These are phyloP conservation scores for Suhomyces chickasaworum DNA, from an alignment of 1,139 yeast species.

Conservation along the genomic window DNA sequence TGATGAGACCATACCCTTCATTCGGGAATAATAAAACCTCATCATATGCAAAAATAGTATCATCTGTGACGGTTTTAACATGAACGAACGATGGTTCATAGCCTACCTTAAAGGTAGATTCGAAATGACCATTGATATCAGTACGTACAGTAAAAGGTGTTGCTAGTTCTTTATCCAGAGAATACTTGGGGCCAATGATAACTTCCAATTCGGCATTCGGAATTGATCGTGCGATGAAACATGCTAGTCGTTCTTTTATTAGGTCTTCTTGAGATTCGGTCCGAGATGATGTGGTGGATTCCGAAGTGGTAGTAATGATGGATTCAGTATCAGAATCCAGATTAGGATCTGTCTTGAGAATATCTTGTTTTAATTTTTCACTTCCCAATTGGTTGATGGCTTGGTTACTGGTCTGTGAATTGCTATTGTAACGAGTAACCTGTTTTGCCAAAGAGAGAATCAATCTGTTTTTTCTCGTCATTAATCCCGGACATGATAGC, in stretches of 20 bases:
- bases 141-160: conserved; percentile 39
- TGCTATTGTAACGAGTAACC: conserved; percentile 50
- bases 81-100: conserved; percentile 58
- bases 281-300: conserved; percentile 8
- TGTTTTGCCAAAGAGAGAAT: conserved; percentile 71
- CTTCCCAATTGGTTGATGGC: conserved; percentile 37
- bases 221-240: conserved; percentile 61
- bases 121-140: conserved; percentile 64
- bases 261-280: conserved; percentile 32
- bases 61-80: conserved; percentile 43
- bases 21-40: conserved; percentile 45
- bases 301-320: conserved; percentile 13
- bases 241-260: conserved; percentile 57
- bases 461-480: conserved; percentile 70
- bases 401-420: conserved; percentile 22
- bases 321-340: conserved; percentile 16
- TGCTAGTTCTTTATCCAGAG: conserved; percentile 26
- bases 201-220: conserved; percentile 55
- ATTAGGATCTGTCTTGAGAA: conserved; percentile 17
- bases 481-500: conserved; percentile 69
- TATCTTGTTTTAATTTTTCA: conserved; percentile 33
- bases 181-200: conserved; percentile 47
- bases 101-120: conserved; percentile 46
- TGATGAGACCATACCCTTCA: conserved; percentile 70
- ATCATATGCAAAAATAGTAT: conserved; percentile 48